Evolutionary conservation across 1,139 yeast genomes (phyloP).

Genomic region (Kazachstania sp.): DNA sequence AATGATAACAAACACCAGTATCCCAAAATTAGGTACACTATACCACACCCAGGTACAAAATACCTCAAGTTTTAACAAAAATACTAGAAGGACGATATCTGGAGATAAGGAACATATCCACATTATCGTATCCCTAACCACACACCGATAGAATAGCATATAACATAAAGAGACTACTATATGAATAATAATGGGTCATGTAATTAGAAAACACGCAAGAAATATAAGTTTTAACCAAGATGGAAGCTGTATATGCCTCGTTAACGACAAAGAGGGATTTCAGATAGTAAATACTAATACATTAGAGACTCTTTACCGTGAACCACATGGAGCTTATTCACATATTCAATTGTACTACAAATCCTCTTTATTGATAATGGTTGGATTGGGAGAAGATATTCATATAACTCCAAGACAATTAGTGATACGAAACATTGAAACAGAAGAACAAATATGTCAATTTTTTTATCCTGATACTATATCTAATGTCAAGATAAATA

Average conservation of each 20-base stretch:
- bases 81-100: no score
- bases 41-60: no score
- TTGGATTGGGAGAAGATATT: constrained; percentile 79
- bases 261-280: constrained; percentile 56
- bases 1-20: no score
- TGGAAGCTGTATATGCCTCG: constrained; percentile 75
- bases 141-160: no score
- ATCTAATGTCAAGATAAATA: constrained; percentile 66
- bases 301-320: constrained; percentile 66
- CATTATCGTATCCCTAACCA: no score
- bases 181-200: neutral
- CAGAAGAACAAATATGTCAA: constrained; percentile 67
- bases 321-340: constrained; percentile 48
- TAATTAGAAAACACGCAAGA: constrained; percentile 2
- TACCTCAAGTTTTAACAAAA: no score
- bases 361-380: constrained; percentile 77
- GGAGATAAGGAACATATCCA: no score
- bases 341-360: constrained; percentile 84
- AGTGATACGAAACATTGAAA: constrained; percentile 72
- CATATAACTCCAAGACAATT: constrained; percentile 74
- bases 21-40: no score
- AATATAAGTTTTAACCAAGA: constrained; percentile 76
- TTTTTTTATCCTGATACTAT: constrained; percentile 81
- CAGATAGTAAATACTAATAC: constrained; percentile 82
- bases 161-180: no score